phyloP scores from a whole-genome alignment of 306 rosid species.

The Benincasa hispida region DNA sequence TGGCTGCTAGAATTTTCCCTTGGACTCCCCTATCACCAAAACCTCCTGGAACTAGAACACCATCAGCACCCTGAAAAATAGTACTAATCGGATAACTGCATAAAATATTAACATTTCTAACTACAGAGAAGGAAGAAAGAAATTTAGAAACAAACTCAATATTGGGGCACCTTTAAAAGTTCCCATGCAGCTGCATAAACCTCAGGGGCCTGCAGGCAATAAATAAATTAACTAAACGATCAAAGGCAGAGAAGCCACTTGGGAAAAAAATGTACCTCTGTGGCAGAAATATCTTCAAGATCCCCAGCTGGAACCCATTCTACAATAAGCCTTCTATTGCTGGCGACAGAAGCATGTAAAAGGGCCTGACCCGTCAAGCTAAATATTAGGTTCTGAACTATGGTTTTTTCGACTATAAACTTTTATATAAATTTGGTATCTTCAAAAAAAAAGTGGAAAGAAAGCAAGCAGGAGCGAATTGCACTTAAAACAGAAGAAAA shows the following conservation, averaged over 20 bases:
- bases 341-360: slow-evolving; percentile 30
- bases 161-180: background rate
- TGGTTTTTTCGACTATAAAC: background rate
- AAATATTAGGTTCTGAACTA: background rate
- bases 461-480: background rate
- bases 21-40: slow-evolving; percentile 5
- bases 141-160: background rate
- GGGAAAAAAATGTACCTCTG: slow-evolving; percentile 20
- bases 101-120: background rate
- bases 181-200: slow-evolving; percentile 6
- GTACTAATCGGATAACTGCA: background rate
- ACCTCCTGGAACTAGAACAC: slow-evolving; percentile 9
- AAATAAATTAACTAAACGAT: background rate
- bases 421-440: background rate
- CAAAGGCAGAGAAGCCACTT: background rate
- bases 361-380: slow-evolving; percentile 26
- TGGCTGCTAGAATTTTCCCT: slow-evolving; percentile 3
- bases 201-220: background rate
- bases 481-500: background rate
- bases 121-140: background rate
- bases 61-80: background rate
- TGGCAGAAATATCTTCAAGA: slow-evolving; percentile 25
- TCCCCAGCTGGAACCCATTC: slow-evolving; percentile 39
- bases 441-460: background rate
- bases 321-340: slow-evolving; percentile 23